Base-by-base conservation (phyloP, 176 grass and related monocot genomes). In the Phoenix dactylifera region DNA sequence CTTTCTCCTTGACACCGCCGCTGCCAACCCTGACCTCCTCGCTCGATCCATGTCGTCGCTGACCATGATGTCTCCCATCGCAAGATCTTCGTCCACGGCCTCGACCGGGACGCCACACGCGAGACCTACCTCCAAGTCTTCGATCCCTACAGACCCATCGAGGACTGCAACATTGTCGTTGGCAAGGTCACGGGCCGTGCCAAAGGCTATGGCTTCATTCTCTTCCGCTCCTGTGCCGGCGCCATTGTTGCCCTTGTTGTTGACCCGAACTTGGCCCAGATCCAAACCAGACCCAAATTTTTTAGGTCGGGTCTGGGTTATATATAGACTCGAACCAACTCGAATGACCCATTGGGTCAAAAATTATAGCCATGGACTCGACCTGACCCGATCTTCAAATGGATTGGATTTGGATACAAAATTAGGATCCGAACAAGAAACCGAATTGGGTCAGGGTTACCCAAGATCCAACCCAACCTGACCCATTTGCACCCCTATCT, bases 141-240 rank as follows among this genome's bases (percentile, higher is more conserved):
- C 60, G 65, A 74, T 28, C 6, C 30, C 20, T 93, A 74, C 51
- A 75, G 77, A 7, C 39, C 65, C 49, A 2, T 82, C 23, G 63
- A 77, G 4, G 77, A 65, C 32, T 85, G 80, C 71, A 76, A 88
- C 57, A 65, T 78, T 54, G 57, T 86, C 51, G 52, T 73, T 15
- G 76, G 76, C 57, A 67, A 64, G 65, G 50, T 69, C 68, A 54
- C 73, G 2, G 66, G 67, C 32, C 62, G 67, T 15, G 74, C 72
- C 67, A 82, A 73, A 24, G 80, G 89, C 62, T 94, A 82, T 15
- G 89, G 84, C 9, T 94, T 94, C 67, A 63, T 94, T 6, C n/a
- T 73, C 49, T 85, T 88, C 51, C 15, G 51, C 50, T 68, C 63
- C 55, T 77, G 84, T 20, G 58, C 81, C 63, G 66, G 77, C 20